Base-by-base conservation (phyloP, 306 rosid species). In the Malus asiatica region DNA sequence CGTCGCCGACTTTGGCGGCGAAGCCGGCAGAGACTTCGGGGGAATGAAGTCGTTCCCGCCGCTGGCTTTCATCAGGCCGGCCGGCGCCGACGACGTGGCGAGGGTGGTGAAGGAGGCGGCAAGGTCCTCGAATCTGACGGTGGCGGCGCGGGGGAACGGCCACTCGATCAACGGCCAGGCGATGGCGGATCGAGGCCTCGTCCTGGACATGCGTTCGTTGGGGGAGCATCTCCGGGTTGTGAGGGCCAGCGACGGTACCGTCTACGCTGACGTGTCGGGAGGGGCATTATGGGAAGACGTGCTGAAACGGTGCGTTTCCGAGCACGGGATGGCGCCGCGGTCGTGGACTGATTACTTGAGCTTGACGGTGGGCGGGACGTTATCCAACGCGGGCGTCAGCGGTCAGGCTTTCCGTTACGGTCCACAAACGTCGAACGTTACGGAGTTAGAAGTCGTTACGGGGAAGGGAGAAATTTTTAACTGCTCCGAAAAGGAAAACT, bases 261-360 rank as follows among this genome's bases (percentile, higher is more conserved):
- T 29, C 4, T 83, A 83, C 76, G 96, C 85, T 13, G 98, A 92
- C 81, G 97, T 96, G 61, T 75, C 96, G 0, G 99, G 96, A 78
- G 99, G 99, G 89, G 98, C 93, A 88, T 89, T 96, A 85, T 96
- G 99, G 99, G 99, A 93, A 85, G 94, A 96, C 20, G 90, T 92
- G 11, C 68, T 96, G 29, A 78, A 82, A 81, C 83, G 91, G 74
- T 90, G 97, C 88, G 88, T 90, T 76, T 70, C 6, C 46, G 57
- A 11, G 32, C 79, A 44, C 44, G 70, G 90, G 9, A 62, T 92
- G 2, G 89, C 97, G 14, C 99, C 99, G 4, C 77, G 98, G 80
- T 96, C 99, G 3, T 96, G 98, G 98, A 92, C 99, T 0, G 99
- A 96, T 84, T 96, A 92, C 57, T 86, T 96, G 22, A 80, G 93